Evolutionary conservation across 73 alveolate genomes (phyloP), one percentile per base, ranked within the genome.

Genomic region (Paramecium bursaria): DNA sequence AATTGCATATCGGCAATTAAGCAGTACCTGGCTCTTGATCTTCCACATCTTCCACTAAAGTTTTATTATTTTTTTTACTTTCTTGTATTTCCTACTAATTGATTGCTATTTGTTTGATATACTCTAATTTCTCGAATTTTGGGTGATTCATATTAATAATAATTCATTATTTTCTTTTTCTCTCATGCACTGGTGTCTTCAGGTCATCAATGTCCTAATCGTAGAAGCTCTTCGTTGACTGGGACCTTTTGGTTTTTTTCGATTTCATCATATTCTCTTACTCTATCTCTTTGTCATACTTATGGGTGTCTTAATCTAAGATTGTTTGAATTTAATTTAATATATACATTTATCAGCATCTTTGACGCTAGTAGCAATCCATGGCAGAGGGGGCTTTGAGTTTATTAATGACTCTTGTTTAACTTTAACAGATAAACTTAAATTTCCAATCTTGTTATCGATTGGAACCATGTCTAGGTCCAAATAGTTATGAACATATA

Each of bases 371-470:
- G 60, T 39, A 39, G 33, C 10, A 1, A 67, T 57, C 82, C 82
- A 67, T 11, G 82, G 82, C 1, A 67, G 22, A 3, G 82, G 82
- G 0, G 82, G 82, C 21, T 67, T 67, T 19, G 82, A 67, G 17
- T 67, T 57, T 42, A 53, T 67, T 14, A 67, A 4, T 21, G 53
- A 33, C 7, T 30, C 14, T 67, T 31, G 42, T 30, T 67, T 67
- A 22, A 39, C 22, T 17, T 67, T 67, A 9, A 67, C 44, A 35
- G 82, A 67, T 27, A 39, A 91, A 21, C 75, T 48, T 29, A 90
- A 87, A 76, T 87, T 90, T 67, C 86, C 86, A 33, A 90, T 60
- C 54, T 90, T 90, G 15, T 89, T 60, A 46, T 86, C 93, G 13
- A 82, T 44, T 19, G 91, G 85, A 13, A 75, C 91, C 44, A 90